Evolutionary conservation across 176 grass and related monocot species (phyloP).

Genomic region (Typha latifolia): DNA sequence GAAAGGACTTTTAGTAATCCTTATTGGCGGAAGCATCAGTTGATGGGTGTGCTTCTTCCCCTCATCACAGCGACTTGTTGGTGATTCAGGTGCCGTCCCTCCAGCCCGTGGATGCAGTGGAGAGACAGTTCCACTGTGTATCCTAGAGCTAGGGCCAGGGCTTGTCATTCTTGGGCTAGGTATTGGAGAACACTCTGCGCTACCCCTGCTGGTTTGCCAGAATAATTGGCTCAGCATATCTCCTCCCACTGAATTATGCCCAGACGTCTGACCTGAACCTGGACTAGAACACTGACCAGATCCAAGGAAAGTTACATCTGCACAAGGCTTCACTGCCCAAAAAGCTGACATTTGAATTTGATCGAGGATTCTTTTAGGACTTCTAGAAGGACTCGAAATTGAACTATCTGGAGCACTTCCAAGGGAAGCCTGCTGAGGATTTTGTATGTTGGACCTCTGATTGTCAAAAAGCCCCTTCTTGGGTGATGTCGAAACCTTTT

Average conservation of each 20-base stretch:
- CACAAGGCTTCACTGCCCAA: slow-evolving; percentile 66
- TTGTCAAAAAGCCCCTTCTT: slow-evolving; percentile 33
- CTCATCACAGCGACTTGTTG: slow-evolving; percentile 55
- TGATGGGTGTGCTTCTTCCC: slow-evolving; percentile 71
- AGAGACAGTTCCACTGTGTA: slow-evolving; percentile 91
- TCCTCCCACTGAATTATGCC: slow-evolving; percentile 95
- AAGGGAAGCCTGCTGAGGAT: slow-evolving; percentile 36
- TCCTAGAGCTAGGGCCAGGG: slow-evolving; percentile 84
- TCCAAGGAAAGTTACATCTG: slow-evolving; percentile 80
- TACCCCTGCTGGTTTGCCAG: slow-evolving; percentile 84
- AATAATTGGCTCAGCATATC: slow-evolving; percentile 86
- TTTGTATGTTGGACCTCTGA: slow-evolving; percentile 52
- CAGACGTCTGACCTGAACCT: slow-evolving; percentile 93
- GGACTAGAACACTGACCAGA: slow-evolving; percentile 97
- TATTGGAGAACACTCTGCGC: slow-evolving; percentile 90
- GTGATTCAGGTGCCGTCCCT: slow-evolving; percentile 74
- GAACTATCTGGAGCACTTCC: slow-evolving; percentile 92
- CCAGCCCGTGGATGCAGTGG: slow-evolving; percentile 86
- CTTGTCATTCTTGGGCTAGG: slow-evolving; percentile 94
- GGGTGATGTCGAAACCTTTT: slow-evolving; percentile 53
- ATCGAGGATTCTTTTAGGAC: slow-evolving; percentile 67
- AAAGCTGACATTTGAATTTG: slow-evolving; percentile 83
- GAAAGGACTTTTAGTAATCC: slow-evolving; percentile 52
- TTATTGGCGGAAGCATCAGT: slow-evolving; percentile 82
- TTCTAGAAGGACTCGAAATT: slow-evolving; percentile 88